phyloP scores from a whole-genome alignment of 169 alveolate species.

The Cryptosporidium ubiquitum region DNA sequence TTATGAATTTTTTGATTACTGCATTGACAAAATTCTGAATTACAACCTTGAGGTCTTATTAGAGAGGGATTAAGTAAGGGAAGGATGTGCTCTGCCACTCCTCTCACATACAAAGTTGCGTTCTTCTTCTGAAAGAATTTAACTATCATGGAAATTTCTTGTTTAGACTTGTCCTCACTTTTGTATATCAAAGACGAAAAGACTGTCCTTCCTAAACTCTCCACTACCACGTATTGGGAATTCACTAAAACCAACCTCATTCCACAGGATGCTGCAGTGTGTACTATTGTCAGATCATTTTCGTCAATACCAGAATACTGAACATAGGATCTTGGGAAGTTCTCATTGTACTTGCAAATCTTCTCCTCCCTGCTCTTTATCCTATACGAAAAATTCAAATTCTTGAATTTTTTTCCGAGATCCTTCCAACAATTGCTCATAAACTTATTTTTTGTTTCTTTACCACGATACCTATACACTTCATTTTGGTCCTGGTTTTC shows the following conservation, averaged over 20 bases:
- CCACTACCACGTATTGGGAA: constrained; percentile 59
- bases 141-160: constrained; percentile 54
- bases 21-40: background rate
- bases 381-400: constrained; percentile 19
- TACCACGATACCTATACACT: background rate
- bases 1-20: background rate
- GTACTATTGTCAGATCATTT: constrained; percentile 54
- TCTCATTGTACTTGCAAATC: constrained; percentile 4
- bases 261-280: constrained; percentile 70
- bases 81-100: constrained; percentile 44
- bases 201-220: constrained; percentile 56
- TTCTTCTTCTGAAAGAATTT: constrained; percentile 19
- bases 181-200: constrained; percentile 61
- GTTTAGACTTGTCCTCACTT: constrained; percentile 38
- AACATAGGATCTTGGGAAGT: constrained; percentile 52
- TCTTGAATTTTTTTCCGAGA: background rate
- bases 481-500: background rate
- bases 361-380: constrained; percentile 4
- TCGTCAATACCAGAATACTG: constrained; percentile 69
- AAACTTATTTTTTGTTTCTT: background rate
- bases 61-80: constrained; percentile 17
- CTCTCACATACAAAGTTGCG: constrained; percentile 43
- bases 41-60: background rate
- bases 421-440: constrained; percentile 2
- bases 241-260: constrained; percentile 62